Conservation (phyloP, 306 rosid genomes). For the Casuarina glauca region DNA sequence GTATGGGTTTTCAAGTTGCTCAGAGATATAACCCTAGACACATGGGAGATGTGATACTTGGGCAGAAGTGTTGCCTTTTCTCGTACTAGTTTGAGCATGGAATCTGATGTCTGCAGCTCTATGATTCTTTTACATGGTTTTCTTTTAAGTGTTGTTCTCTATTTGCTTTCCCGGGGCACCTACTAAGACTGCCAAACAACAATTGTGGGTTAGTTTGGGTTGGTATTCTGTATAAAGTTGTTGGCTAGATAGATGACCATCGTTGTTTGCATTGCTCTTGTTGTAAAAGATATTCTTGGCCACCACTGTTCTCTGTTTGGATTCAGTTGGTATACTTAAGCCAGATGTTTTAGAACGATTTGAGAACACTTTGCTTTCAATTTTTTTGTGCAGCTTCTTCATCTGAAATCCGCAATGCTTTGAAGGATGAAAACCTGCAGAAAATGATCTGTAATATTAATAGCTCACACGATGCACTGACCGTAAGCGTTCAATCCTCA, state of each 20-base stretch:
- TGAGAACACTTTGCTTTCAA: not conserved
- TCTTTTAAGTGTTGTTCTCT: not conserved
- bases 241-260: not conserved
- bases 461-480: conserved; percentile 60
- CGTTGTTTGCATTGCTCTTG: not conserved
- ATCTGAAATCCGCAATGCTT: conserved; percentile 54
- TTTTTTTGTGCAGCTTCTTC: conserved; percentile 69
- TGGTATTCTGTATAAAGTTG: not conserved
- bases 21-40: not conserved
- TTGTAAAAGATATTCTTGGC: not conserved
- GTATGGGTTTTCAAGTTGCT: conserved; percentile 36
- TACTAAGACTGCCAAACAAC: not conserved
- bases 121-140: not conserved
- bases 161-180: not conserved
- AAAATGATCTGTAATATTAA: conserved; percentile 54
- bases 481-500: conserved; percentile 40
- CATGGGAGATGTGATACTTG: not conserved
- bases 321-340: not conserved
- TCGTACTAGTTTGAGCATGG: not conserved
- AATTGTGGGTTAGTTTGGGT: not conserved
- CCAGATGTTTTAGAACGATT: not conserved
- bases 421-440: conserved; percentile 61
- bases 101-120: not conserved
- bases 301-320: not conserved
- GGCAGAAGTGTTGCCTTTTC: not conserved